Percentiles rank a stretch among this genome's conserved stretches.
Evolutionary conservation across 2,329 filamentous ascomycete species (phyloP).

Genomic region (Zymoseptoria crescenta): DNA sequence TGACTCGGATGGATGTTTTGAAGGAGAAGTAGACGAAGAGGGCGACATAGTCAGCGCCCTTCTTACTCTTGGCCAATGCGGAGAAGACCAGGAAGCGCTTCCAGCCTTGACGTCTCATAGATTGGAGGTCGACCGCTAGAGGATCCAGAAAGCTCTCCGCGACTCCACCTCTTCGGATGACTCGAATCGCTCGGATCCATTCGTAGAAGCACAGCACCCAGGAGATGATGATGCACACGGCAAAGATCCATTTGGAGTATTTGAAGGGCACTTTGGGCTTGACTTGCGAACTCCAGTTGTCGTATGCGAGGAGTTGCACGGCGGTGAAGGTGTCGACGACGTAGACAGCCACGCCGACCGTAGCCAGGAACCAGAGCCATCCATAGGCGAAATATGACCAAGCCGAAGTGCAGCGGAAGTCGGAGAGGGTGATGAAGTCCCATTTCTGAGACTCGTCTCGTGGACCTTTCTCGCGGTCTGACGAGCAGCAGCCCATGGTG

Average conservation of each 20-base stretch:
- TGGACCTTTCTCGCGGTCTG: conserved; percentile 30
- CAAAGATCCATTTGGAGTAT: conserved; percentile 91
- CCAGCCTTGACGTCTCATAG: conserved; percentile 74
- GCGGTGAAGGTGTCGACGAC: conserved; percentile 88
- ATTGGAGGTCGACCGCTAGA: conserved; percentile 76
- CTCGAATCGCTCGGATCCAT: conserved; percentile 68
- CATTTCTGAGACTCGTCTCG: conserved; percentile 54
- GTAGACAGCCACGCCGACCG: conserved; percentile 78
- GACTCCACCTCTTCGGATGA: conserved; percentile 77
- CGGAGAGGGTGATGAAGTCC: conserved; percentile 71
- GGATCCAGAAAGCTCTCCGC: conserved; percentile 88
- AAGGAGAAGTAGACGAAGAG: conserved; percentile 84
- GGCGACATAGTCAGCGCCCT: conserved; percentile 82
- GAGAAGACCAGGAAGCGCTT: conserved; percentile 88
- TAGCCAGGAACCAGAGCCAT: conserved; percentile 72
- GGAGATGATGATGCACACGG: conserved; percentile 82
- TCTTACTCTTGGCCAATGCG: conserved; percentile 82
- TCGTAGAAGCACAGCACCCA: conserved; percentile 75
- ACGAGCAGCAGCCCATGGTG: conserved; percentile 30
- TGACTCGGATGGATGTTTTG: conserved; percentile 76
- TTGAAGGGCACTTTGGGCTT: conserved; percentile 67
- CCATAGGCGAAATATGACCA: conserved; percentile 71
- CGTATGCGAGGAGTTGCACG: conserved; percentile 80
- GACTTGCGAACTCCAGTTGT: conserved; percentile 80
- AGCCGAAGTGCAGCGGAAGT: conserved; percentile 79